Base-by-base conservation (phyloP, 495 filamentous ascomycete species). In the Penicillium cosmopolitanum region DNA sequence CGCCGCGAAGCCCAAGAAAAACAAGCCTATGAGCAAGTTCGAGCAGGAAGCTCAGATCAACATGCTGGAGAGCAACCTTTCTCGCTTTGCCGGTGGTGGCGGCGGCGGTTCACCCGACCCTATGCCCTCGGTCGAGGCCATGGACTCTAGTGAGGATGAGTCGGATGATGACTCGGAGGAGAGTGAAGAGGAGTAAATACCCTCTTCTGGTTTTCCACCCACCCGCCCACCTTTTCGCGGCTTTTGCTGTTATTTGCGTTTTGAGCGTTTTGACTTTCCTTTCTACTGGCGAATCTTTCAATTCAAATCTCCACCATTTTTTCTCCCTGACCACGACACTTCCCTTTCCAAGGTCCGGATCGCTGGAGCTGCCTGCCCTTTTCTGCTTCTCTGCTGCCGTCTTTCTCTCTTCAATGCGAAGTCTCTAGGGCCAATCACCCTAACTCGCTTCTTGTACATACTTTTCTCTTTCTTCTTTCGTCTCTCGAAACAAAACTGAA, bases 1-100 rank as follows among this genome's bases (percentile, higher is more conserved):
- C 0, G 70, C 84, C 13, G 72, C 83, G 8, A 91, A 91, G 74
- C 84, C 89, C 15, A 97, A 96, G 80, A 98, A 98, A 83, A 97
- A 98, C 77, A 98, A 97, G 81, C 95, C 95, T 0, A 98, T 98
- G 95, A 94, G 89, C 79, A 94, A 93, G 73, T 80, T 76, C 19
- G 94, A 98, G 75, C 95, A 98, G 74, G 93, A 97, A 69, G 85
- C 87, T 9, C 89, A 88, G 64, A 96, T 98, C 69, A 83, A 86
- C 53, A 84, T 90, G 73, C 85, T 98, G 16, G 82, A 88, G 69
- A 84, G 77, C 63, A 81, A 78, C 42, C 68, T 82, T 7, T 79
- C 77, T 21, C 75, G 78, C 15, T 84, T 84, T 69, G 68, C 77
- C 55, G 77, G 73, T 50, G 75, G 69, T 18, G 67, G 67, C 34